Evolutionary conservation across 2,329 filamentous ascomycete genomes (phyloP).

Genomic region (Verticillium longisporum): DNA sequence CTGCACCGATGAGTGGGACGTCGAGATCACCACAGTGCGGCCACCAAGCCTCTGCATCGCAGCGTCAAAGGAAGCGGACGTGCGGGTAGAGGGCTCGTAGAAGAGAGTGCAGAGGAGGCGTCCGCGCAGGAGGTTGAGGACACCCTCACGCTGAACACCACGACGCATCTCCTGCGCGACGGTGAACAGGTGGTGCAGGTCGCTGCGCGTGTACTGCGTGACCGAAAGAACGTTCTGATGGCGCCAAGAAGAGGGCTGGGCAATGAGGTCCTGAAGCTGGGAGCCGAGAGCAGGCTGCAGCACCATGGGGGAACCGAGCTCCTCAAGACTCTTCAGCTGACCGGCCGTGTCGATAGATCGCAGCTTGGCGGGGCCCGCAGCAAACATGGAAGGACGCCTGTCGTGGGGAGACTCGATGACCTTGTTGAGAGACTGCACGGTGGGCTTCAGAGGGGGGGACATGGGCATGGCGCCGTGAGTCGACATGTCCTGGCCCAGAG

Average conservation of each 20-base stretch:
- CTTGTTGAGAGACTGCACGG: constrained; percentile 27
- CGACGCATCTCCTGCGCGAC: constrained; percentile 97
- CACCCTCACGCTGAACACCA: constrained; percentile 85
- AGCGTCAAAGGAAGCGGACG: constrained; percentile 91
- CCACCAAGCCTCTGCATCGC: constrained; percentile 98
- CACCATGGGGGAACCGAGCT: constrained; percentile 38
- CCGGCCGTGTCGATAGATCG: constrained; percentile 18
- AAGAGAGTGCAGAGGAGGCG: constrained; percentile 88
- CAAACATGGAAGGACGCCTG: constrained; percentile 22
- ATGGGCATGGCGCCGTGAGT: constrained; percentile 50
- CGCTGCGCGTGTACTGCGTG: constrained; percentile 77
- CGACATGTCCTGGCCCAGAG: constrained; percentile 70
- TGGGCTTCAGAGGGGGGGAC: constrained; percentile 53
- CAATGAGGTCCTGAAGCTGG: constrained; percentile 65
- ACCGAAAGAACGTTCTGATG: constrained; percentile 87
- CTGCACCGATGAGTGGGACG: constrained; percentile 77
- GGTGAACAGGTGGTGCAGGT: constrained; percentile 90
- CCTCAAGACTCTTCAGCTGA: constrained; percentile 23
- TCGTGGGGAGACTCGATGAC: constrained; percentile 27
- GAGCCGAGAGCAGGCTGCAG: constrained; percentile 46
- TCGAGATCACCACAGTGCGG: constrained; percentile 73
- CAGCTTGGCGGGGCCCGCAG: constrained; percentile 21
- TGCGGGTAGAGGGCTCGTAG: constrained; percentile 95
- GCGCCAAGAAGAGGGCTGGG: constrained; percentile 75
- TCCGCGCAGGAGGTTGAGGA: constrained; percentile 79